Conservation (phyloP, 371 early-diverging fungal species). For the Lichtheimia ramosa region DNA sequence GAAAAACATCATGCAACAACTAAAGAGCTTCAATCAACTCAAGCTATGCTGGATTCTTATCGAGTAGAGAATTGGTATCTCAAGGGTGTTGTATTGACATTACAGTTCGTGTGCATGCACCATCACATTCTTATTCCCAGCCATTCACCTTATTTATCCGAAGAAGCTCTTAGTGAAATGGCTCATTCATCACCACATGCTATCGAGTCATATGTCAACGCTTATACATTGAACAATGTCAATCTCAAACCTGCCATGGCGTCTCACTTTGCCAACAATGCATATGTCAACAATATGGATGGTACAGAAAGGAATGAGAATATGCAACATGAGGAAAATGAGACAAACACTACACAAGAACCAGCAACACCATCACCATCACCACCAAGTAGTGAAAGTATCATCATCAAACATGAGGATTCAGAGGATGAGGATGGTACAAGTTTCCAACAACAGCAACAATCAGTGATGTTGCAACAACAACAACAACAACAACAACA, state of each 20-base stretch:
- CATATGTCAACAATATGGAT: slow-evolving; percentile 1
- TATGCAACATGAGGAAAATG: slow-evolving; percentile 22
- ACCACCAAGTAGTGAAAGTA: not conserved
- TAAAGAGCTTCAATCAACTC: slow-evolving; percentile 44
- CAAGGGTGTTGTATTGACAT: slow-evolving; percentile 40
- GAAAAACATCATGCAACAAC: slow-evolving; percentile 41
- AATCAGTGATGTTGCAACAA: not conserved
- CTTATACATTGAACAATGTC: slow-evolving; percentile 20
- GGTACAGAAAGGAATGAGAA: slow-evolving; percentile 19
- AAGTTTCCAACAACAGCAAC: not conserved
- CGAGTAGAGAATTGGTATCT: slow-evolving; percentile 55
- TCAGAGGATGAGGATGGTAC: no score
- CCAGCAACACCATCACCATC: not conserved
- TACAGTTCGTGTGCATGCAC: slow-evolving; percentile 35
- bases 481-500: not conserved
- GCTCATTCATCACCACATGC: slow-evolving; percentile 22
- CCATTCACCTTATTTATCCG: slow-evolving; percentile 26
- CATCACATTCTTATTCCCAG: slow-evolving; percentile 23
- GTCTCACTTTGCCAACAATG: slow-evolving; percentile 9
- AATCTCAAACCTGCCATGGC: slow-evolving; percentile 17
- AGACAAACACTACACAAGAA: slow-evolving; percentile 25
- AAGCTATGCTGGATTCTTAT: slow-evolving; percentile 43
- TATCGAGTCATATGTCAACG: slow-evolving; percentile 25
- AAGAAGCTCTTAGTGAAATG: slow-evolving; percentile 22
- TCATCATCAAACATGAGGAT: slow-evolving; percentile 9